A percentile compares a stretch with the other conserved stretches of the same genome.
Conservation (phyloP, 352 stramenopile genomes). For the Nothophytophthora sp. region DNA sequence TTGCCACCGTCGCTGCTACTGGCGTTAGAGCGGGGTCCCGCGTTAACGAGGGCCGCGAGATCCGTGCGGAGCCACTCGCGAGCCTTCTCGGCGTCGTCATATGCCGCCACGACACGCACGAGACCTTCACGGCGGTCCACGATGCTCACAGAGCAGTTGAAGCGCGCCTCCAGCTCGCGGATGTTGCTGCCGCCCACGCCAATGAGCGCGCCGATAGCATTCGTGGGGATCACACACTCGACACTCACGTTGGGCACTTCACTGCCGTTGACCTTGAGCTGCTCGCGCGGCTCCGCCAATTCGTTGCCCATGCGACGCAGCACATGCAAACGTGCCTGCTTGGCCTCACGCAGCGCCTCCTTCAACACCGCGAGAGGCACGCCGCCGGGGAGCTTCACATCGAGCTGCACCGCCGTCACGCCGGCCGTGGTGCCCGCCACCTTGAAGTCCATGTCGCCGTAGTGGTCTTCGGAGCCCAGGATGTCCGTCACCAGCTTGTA, state of each 20-base stretch:
- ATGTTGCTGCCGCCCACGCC: constrained; percentile 77
- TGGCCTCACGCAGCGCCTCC: constrained; percentile 86
- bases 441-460: constrained; percentile 99
- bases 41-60: constrained; percentile 14
- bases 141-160: constrained; percentile 66
- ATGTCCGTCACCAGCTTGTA: constrained; percentile 97
- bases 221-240: constrained; percentile 62
- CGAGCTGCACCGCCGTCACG: constrained; percentile 96
- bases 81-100: constrained; percentile 72
- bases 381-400: constrained; percentile 94
- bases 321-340: constrained; percentile 76
- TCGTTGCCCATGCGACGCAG: constrained; percentile 84
- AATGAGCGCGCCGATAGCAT: constrained; percentile 67
- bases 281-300: constrained; percentile 54
- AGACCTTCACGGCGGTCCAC: constrained; percentile 80
- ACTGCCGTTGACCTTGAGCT: constrained; percentile 54
- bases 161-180: constrained; percentile 65
- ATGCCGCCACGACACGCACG: constrained; percentile 88
- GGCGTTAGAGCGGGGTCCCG: constrained; percentile 11
- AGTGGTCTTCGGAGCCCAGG: constrained; percentile 96
- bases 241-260: constrained; percentile 41
- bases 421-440: constrained; percentile 88
- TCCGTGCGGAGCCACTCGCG: constrained; percentile 69
- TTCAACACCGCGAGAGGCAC: constrained; percentile 85
- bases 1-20: constrained; percentile 6